A percentile compares a stretch with the other conserved stretches of the same genome.
Conservation (phyloP, 768 basidiomycete species). For the Podaxis pistillaris region DNA sequence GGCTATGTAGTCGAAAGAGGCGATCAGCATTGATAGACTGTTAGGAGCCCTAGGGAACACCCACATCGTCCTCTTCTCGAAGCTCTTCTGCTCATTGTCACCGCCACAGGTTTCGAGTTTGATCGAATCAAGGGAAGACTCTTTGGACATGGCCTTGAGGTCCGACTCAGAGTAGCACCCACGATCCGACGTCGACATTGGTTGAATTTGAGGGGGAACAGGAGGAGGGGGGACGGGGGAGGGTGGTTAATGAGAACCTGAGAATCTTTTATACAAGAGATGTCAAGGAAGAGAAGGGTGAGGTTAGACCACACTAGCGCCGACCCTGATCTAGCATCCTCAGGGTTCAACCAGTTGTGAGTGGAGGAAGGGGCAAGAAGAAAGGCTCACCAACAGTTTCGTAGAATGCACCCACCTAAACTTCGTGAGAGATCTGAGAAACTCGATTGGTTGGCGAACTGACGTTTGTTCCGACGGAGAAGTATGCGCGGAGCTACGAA, state of each 20-base stretch:
- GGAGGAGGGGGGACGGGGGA: neutral
- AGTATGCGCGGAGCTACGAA: neutral
- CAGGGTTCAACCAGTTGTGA: neutral
- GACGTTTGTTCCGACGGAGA: neutral
- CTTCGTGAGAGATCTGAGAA: neutral
- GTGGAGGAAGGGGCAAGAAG: neutral
- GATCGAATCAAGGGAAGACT: slow-evolving; percentile 14
- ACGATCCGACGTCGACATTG: slow-evolving; percentile 8
- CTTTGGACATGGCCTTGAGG: neutral
- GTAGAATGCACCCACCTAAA: neutral
- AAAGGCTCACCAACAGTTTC: neutral
- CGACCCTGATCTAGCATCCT: neutral
- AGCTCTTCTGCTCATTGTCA: slow-evolving; percentile 11
- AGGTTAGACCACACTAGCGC: slow-evolving; percentile 2
- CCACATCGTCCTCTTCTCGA: slow-evolving; percentile 39
- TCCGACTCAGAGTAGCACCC: slow-evolving; percentile 2
- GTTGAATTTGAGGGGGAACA: neutral
- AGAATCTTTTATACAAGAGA: neutral
- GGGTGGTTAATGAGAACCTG: slow-evolving; percentile 5
- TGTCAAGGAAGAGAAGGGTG: neutral
- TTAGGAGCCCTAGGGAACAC: neutral
- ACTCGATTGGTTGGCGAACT: neutral
- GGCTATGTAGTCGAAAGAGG: slow-evolving; percentile 23
- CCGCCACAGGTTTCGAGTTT: neutral
- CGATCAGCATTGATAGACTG: neutral